Conservation (phyloP, 495 filamentous ascomycete genomes). For the Evernia prunastri region DNA sequence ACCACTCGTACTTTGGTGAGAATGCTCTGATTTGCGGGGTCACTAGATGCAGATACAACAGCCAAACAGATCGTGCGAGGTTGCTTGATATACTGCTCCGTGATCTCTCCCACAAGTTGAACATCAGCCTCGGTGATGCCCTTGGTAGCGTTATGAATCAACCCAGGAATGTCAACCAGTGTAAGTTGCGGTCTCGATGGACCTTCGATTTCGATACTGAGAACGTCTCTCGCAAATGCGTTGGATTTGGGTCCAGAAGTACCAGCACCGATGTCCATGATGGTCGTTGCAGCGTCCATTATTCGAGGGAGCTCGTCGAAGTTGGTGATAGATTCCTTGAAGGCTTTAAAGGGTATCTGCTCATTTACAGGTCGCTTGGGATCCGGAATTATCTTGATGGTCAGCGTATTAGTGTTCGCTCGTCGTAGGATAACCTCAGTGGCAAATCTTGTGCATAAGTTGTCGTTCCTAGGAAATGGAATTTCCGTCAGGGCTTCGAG, state of each 20-base stretch:
- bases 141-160: slow-evolving; percentile 44
- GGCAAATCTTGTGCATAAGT: slow-evolving; percentile 61
- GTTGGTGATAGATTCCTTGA: slow-evolving; percentile 18
- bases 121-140: slow-evolving; percentile 39
- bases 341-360: slow-evolving; percentile 21
- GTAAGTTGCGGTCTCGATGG: slow-evolving; percentile 57
- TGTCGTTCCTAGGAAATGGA: slow-evolving; percentile 58
- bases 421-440: slow-evolving; percentile 54
- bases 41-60: slow-evolving; percentile 49
- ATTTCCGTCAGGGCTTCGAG: slow-evolving; percentile 67
- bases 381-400: slow-evolving; percentile 32
- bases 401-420: slow-evolving; percentile 16
- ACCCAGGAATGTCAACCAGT: slow-evolving; percentile 60
- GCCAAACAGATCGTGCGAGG: slow-evolving; percentile 56
- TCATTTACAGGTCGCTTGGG: not conserved
- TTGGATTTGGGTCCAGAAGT: slow-evolving; percentile 16
- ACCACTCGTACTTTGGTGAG: slow-evolving; percentile 37
- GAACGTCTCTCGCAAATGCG: slow-evolving; percentile 54
- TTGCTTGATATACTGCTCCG: slow-evolving; percentile 52
- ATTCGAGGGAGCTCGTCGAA: slow-evolving; percentile 34
- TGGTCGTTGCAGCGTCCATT: slow-evolving; percentile 42
- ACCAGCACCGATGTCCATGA: slow-evolving; percentile 42
- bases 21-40: slow-evolving; percentile 47
- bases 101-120: slow-evolving; percentile 45
- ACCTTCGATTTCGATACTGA: slow-evolving; percentile 56